Conservation (phyloP, 495 filamentous ascomycete species). For the Annulohypoxylon bovei region DNA sequence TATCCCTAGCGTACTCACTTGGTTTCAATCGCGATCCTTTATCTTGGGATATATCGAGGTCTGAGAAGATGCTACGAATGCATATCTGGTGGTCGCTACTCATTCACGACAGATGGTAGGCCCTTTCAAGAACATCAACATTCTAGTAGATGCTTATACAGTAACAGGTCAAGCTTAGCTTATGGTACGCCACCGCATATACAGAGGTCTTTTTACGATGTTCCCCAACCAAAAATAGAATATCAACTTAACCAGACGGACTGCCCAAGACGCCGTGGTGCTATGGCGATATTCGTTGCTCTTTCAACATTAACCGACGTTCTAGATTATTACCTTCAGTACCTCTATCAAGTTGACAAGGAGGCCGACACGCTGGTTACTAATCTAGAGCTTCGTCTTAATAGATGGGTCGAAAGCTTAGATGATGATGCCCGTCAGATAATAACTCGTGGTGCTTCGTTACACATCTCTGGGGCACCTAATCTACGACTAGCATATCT, state of each 20-base stretch:
- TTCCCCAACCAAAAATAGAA: slow-evolving; percentile 7
- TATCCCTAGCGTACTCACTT: slow-evolving; percentile 3
- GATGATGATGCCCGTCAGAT: background rate
- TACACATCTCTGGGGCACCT: background rate
- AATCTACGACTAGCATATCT: slow-evolving; percentile 11
- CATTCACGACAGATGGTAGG: slow-evolving; percentile 16
- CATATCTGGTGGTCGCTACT: slow-evolving; percentile 17
- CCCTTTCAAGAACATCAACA: background rate
- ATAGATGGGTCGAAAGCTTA: slow-evolving; percentile 13
- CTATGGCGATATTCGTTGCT: background rate
- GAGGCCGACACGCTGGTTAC: background rate
- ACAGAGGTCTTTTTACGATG: slow-evolving; percentile 9
- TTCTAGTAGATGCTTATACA: background rate
- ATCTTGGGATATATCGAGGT: slow-evolving; percentile 14
- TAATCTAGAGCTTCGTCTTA: slow-evolving; percentile 6
- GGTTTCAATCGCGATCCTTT: slow-evolving; percentile 13
- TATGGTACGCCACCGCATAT: slow-evolving; percentile 6
- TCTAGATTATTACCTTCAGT: slow-evolving; percentile 4
- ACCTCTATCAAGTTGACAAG: slow-evolving; percentile 1
- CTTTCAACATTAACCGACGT: slow-evolving; percentile 10
- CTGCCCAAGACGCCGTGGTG: background rate
- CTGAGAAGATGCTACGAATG: slow-evolving; percentile 24
- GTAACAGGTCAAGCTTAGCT: slow-evolving; percentile 6
- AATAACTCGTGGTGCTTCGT: background rate
- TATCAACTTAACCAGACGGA: slow-evolving; percentile 1